A percentile compares a stretch with the other conserved stretches of the same genome.
phyloP scores from a whole-genome alignment of 73 alveolate species.

The Effrenium voratum region DNA sequence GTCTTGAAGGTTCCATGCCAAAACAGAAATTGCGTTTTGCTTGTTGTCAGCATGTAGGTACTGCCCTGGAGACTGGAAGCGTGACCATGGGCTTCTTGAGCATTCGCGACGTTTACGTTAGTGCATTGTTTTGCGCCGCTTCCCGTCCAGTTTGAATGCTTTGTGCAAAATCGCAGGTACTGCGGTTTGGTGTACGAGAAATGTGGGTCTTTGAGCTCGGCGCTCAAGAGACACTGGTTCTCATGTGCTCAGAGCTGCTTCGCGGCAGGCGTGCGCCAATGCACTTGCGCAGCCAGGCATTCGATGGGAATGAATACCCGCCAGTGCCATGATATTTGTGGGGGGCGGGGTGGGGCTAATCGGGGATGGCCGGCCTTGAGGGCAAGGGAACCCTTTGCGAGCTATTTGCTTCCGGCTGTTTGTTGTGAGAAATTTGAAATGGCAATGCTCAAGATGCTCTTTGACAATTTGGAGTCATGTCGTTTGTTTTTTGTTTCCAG shows the following conservation, averaged over 20 bases:
- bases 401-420: too few species aligned
- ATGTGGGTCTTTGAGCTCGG: slow-evolving; percentile 84
- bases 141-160: neutral
- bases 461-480: too few species aligned
- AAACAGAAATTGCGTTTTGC: neutral
- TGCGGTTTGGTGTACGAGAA: slow-evolving; percentile 87
- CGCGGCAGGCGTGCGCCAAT: slow-evolving; percentile 84
- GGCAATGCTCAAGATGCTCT: too few species aligned
- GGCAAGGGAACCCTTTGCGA: too few species aligned
- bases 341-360: too few species aligned
- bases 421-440: too few species aligned
- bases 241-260: neutral
- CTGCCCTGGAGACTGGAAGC: slow-evolving; percentile 79
- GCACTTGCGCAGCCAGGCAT: slow-evolving; percentile 94
- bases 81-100: slow-evolving; percentile 31
- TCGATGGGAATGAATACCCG: too few species aligned
- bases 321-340: too few species aligned
- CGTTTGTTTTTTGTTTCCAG: too few species aligned
- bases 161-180: slow-evolving; percentile 41
- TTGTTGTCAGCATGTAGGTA: neutral
- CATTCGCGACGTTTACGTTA: neutral
- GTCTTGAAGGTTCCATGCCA: neutral
- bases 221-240: neutral
- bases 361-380: too few species aligned
- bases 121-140: neutral